Evolutionary conservation across 2,329 filamentous ascomycete species (phyloP).

Genomic region (Aspergillus hiratsukae): DNA sequence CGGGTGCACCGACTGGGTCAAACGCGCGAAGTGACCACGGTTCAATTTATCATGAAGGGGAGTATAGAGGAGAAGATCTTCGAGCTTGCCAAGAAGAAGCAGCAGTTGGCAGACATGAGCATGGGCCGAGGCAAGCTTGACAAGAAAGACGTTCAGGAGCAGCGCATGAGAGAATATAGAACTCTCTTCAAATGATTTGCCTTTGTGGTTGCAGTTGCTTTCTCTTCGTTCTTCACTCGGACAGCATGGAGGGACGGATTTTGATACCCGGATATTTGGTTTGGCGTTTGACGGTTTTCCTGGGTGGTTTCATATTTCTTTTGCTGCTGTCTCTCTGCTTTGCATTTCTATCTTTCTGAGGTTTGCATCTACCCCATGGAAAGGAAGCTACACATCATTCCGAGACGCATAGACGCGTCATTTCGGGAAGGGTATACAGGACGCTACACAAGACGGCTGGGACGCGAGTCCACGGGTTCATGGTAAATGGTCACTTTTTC

Average conservation of each 20-base stretch:
- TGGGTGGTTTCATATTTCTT: background rate
- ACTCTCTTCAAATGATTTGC: conserved; percentile 49
- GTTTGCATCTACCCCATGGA: background rate
- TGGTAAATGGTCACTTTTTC: background rate
- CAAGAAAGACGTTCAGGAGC: conserved; percentile 60
- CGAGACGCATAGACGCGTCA: background rate
- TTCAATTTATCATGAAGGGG: conserved; percentile 80
- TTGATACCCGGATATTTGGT: background rate
- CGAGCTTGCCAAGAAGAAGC: conserved; percentile 85
- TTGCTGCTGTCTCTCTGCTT: conserved; percentile 2
- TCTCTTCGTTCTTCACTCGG: no score
- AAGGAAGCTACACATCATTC: background rate
- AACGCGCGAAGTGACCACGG: conserved; percentile 79
- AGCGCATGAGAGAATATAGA: conserved; percentile 59
- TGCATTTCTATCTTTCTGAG: background rate
- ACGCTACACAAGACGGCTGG: background rate
- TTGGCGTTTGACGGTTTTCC: background rate
- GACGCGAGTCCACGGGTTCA: background rate
- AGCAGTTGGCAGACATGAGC: conserved; percentile 79
- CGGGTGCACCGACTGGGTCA: conserved; percentile 89
- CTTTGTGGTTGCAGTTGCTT: conserved; percentile 5
- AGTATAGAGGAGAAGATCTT: conserved; percentile 96
- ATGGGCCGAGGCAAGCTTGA: conserved; percentile 64
- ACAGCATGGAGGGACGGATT: background rate
- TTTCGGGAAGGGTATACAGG: background rate